phyloP scores from a whole-genome alignment of 2,329 filamentous ascomycete genomes.

The Cladosporium sp. region DNA sequence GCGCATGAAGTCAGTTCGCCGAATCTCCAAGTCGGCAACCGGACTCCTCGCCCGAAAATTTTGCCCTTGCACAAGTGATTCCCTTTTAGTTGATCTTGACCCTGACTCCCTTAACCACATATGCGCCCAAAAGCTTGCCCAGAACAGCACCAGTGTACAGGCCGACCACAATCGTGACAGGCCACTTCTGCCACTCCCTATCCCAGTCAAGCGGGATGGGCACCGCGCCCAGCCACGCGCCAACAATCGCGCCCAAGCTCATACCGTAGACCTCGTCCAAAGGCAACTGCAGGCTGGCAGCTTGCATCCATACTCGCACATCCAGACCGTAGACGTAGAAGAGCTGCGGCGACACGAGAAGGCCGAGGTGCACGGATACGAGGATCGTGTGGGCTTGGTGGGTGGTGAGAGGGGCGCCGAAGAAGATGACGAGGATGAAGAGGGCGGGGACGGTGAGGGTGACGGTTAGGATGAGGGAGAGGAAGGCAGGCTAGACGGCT shows the following conservation, averaged over 20 bases:
- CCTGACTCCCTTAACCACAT: constrained; percentile 41
- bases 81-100: constrained; percentile 37
- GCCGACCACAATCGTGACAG: constrained; percentile 82
- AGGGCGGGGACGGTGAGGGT: constrained; percentile 55
- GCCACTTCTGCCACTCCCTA: constrained; percentile 98
- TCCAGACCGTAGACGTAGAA: constrained; percentile 84
- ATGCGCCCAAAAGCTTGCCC: constrained; percentile 59
- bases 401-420: constrained; percentile 84
- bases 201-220: constrained; percentile 98
- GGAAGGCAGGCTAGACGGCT: constrained; percentile 58
- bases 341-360: constrained; percentile 73
- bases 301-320: constrained; percentile 61
- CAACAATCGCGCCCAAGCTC: constrained; percentile 69
- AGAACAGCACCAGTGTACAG: constrained; percentile 72
- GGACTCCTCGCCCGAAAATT: too few species aligned
- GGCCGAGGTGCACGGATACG: constrained; percentile 72
- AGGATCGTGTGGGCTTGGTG: constrained; percentile 74
- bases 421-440: constrained; percentile 67
- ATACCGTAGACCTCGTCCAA: constrained; percentile 82
- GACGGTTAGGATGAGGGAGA: constrained; percentile 59
- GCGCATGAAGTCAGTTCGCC: too few species aligned
- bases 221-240: constrained; percentile 88
- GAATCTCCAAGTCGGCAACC: too few species aligned
- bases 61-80: too few species aligned
- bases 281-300: constrained; percentile 64